Evolutionary conservation across 2,329 filamentous ascomycete species (phyloP).

Genomic region (Tolypocladium amazonense): DNA sequence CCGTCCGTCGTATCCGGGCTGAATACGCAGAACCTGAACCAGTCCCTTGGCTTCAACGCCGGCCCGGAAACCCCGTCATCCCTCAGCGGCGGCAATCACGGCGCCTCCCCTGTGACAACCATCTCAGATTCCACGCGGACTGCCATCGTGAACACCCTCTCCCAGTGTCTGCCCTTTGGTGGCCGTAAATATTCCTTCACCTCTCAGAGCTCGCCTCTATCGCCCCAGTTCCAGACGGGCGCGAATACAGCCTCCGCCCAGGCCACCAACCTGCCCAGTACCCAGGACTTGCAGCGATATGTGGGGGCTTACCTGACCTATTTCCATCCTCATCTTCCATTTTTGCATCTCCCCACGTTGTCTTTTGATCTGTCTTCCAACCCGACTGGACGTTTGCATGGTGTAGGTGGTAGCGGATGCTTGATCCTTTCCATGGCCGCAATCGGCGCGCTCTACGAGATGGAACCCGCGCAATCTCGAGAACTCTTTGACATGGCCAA

Average conservation of each 20-base stretch:
- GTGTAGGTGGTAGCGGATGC: slow-evolving; percentile 72
- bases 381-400: slow-evolving; percentile 47
- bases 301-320: slow-evolving; percentile 83
- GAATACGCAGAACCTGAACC: slow-evolving; percentile 49
- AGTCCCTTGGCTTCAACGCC: slow-evolving; percentile 51
- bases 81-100: slow-evolving; percentile 52
- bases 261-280: slow-evolving; percentile 60
- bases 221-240: slow-evolving; percentile 37
- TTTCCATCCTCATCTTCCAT: slow-evolving; percentile 92
- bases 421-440: slow-evolving; percentile 74
- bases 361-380: slow-evolving; percentile 75
- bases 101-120: slow-evolving; percentile 48
- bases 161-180: slow-evolving; percentile 44
- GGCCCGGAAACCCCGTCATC: slow-evolving; percentile 66
- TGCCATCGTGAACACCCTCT: slow-evolving; percentile 49
- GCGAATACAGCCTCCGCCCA: slow-evolving; percentile 38
- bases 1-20: slow-evolving; percentile 59
- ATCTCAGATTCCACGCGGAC: slow-evolving; percentile 55
- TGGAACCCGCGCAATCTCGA: slow-evolving; percentile 67
- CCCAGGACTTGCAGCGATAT: slow-evolving; percentile 79
- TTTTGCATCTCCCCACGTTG: slow-evolving; percentile 82
- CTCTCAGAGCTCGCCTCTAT: slow-evolving; percentile 42
- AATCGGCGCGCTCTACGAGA: slow-evolving; percentile 76
- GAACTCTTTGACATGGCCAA: slow-evolving; percentile 89
- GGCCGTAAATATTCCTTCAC: slow-evolving; percentile 55